Evolutionary conservation across 495 filamentous ascomycete genomes (phyloP).

Genomic region (Parathielavia hyrcaniae): DNA sequence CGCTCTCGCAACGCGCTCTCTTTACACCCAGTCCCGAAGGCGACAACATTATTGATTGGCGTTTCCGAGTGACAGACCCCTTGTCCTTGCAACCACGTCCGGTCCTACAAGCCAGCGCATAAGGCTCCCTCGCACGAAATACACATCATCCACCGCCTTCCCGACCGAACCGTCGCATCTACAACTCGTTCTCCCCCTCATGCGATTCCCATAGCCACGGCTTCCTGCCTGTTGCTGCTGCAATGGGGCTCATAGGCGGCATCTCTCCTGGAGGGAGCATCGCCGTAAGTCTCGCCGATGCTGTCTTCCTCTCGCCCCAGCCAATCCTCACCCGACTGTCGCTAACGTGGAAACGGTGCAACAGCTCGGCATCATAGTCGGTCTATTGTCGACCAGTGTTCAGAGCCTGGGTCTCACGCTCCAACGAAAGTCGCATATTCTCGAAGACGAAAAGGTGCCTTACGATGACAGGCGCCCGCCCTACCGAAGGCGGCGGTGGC

Average conservation of each 20-base stretch:
- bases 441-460: conserved; percentile 88
- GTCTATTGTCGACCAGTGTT: conserved; percentile 83
- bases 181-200: conserved; percentile 13
- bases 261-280: conserved; percentile 83
- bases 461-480: conserved; percentile 76
- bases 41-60: conserved; percentile 6
- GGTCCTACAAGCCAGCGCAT: neutral
- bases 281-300: conserved; percentile 53
- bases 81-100: neutral
- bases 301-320: neutral
- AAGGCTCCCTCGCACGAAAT: neutral
- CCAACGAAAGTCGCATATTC: conserved; percentile 95
- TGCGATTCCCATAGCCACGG: conserved; percentile 24
- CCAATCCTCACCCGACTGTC: neutral
- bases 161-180: neutral
- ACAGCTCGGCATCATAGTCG: conserved; percentile 87
- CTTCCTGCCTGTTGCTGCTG: conserved; percentile 25
- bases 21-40: neutral
- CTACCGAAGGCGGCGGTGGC: conserved; percentile 88
- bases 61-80: neutral
- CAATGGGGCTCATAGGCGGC: conserved; percentile 72
- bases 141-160: neutral
- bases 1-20: neutral
- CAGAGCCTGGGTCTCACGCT: conserved; percentile 96
- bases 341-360: conserved; percentile 20